Percentiles rank a stretch among this genome's conserved stretches.
These are phyloP conservation scores for Trametes maxima DNA, from an alignment of 768 basidiomycete genomes.

Conservation along the genomic window DNA sequence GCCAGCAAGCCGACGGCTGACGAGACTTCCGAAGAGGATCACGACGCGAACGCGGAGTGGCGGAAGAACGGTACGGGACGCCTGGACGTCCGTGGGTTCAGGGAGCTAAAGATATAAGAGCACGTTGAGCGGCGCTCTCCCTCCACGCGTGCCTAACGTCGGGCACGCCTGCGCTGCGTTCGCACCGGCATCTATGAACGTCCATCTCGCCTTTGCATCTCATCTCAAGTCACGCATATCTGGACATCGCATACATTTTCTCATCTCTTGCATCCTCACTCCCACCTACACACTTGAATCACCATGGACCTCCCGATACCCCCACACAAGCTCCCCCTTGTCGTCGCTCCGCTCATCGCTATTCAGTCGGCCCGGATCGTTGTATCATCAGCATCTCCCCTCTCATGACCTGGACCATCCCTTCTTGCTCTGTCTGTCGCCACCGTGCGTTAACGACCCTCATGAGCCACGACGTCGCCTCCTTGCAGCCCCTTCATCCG, in stretches of 20 bases:
- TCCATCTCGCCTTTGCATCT: slow-evolving; percentile 7
- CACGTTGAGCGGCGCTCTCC: slow-evolving; percentile 15
- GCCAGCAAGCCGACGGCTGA: slow-evolving; percentile 28
- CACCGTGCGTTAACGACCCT: slow-evolving; percentile 8
- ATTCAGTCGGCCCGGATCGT: slow-evolving; percentile 10
- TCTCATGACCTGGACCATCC: slow-evolving; percentile 5
- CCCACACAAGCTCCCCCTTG: slow-evolving; percentile 11
- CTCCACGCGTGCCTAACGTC: not conserved
- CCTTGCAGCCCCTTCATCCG: not conserved
- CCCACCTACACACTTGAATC: not conserved
- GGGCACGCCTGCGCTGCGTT: not conserved
- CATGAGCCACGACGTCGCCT: slow-evolving; percentile 8
- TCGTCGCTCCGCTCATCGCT: slow-evolving; percentile 24
- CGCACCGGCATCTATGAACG: slow-evolving; percentile 1
- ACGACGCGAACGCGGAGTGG: slow-evolving; percentile 54
- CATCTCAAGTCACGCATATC: slow-evolving; percentile 15
- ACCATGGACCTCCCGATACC: slow-evolving; percentile 13
- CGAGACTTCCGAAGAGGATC: slow-evolving; percentile 31
- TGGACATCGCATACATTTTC: slow-evolving; percentile 12
- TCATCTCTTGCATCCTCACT: slow-evolving; percentile 9
- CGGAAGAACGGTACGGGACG: slow-evolving; percentile 68
- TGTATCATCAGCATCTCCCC: slow-evolving; percentile 23
- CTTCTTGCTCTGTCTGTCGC: not conserved
- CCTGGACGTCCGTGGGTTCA: slow-evolving; percentile 75
- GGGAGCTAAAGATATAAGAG: slow-evolving; percentile 69